Base-by-base conservation (phyloP, 2,329 filamentous ascomycete genomes). In the Geoglossum cookeanum region DNA sequence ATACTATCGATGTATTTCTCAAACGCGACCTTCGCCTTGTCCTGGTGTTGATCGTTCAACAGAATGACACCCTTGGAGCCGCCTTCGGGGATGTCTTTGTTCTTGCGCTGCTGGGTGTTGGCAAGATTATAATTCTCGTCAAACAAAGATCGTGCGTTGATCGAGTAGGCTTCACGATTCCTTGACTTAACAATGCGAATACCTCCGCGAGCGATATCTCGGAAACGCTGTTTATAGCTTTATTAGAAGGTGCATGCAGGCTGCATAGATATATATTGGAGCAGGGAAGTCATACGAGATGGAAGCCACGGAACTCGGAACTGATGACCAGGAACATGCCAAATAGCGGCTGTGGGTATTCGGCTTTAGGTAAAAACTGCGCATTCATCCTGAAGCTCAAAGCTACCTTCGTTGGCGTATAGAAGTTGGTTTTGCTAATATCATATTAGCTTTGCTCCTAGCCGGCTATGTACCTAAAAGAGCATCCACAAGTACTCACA, bases 1-100 rank as follows among this genome's bases (percentile, higher is more conserved):
- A 98, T 96, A 68, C 88, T 94, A 74, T 98, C 92, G 66, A 98
- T 98, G 73, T 98, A 98, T 76, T 98, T 98, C 75, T 98, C 91
- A 65, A 98, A 98, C 1, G 92, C 91, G 61, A 94, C 89, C 53
- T 78, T 80, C 17, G 85, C 85, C 73, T 91, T 94, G 70, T 96
- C 88, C 71, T 98, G 92, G 71, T 96, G 89, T 68, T 90, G 84
- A 61, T 87, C 81, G 69, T 98, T 91, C 45, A 98, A 81, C 52
- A 98, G 78, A 60, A 98, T 91, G 58, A 98, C 92, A 73, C 92
- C 92, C 75, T 98, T 98, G 65, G 91, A 94, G 57, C 92, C 92
- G 62, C 92, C 92, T 74, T 98, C 92, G 2, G 92, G 92, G 56
- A 98, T 98, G 66, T 98, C 92, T 76, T 98, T 98, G 78, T 98